These are phyloP conservation scores for Plasmodium vivax DNA, from an alignment of 169 alveolate genomes.

Conservation along the genomic window DNA sequence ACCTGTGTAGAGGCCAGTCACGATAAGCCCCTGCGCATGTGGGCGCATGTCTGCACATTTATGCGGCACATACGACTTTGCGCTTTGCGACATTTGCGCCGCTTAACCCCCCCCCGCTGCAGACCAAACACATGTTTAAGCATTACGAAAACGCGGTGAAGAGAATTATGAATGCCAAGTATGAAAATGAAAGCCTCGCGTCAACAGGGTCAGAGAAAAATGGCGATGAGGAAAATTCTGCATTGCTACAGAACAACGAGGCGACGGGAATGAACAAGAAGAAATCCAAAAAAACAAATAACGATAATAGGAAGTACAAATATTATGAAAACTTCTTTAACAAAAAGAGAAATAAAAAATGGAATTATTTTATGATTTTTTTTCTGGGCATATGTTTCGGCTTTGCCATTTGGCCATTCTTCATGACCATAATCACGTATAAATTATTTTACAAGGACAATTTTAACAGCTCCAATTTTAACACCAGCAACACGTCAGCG, in stretches of 20 bases:
- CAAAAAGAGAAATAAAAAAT: constrained; percentile 69
- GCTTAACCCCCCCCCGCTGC: neutral
- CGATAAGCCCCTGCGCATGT: neutral
- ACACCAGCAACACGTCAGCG: constrained; percentile 22
- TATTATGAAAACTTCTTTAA: constrained; percentile 40
- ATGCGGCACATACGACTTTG: neutral
- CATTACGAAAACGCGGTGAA: constrained; percentile 7
- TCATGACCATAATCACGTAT: constrained; percentile 72
- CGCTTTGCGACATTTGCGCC: too few species aligned
- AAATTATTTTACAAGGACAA: constrained; percentile 65
- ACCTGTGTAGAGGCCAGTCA: neutral
- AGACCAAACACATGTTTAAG: constrained; percentile 14
- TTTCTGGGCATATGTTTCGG: constrained; percentile 75
- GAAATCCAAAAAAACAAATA: constrained; percentile 14
- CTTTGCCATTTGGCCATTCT: constrained; percentile 76
- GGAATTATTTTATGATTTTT: constrained; percentile 72
- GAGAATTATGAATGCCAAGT: constrained; percentile 58
- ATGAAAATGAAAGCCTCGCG: constrained; percentile 51
- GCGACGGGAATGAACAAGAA: neutral
- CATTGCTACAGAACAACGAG: constrained; percentile 22
- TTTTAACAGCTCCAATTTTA: constrained; percentile 47
- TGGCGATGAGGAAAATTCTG: constrained; percentile 46
- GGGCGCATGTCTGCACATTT: neutral
- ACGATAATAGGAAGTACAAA: constrained; percentile 7
- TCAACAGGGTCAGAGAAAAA: constrained; percentile 61